Conservation (phyloP, 2,329 filamentous ascomycete genomes). For the Fusarium sp. region DNA sequence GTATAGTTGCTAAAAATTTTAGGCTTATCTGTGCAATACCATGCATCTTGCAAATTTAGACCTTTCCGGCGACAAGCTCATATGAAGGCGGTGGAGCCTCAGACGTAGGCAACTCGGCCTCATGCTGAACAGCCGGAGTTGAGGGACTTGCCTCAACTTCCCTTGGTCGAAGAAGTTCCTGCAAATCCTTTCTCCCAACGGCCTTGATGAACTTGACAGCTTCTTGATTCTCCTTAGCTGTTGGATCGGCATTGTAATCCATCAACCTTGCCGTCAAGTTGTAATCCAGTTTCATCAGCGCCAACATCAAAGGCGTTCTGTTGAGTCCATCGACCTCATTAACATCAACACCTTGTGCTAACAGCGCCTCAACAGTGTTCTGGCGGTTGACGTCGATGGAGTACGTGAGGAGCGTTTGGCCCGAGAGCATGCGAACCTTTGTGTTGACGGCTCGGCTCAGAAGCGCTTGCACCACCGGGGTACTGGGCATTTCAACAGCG, state of each 20-base stretch:
- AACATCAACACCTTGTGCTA: background rate
- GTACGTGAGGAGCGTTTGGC: conserved; percentile 4
- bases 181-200: background rate
- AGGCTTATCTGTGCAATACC: background rate
- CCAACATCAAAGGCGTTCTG: background rate
- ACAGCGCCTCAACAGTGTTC: background rate
- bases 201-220: conserved; percentile 9
- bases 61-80: conserved; percentile 1
- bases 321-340: conserved; percentile 13
- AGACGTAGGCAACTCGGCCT: background rate
- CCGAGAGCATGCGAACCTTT: conserved; percentile 4
- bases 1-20: fast-evolving
- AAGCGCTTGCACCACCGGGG: background rate
- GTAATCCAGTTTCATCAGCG: background rate
- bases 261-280: conserved; percentile 3
- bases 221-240: background rate
- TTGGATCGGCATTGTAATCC: background rate
- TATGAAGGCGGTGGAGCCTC: conserved; percentile 9
- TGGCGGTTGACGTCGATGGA: conserved; percentile 7
- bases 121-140: fast-evolving
- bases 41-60: background rate
- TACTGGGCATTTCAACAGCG: conserved; percentile 1
- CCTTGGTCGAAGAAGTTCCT: background rate
- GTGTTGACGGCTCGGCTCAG: background rate
- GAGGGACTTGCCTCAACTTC: background rate